phyloP scores from a whole-genome alignment of 2,329 filamentous ascomycete genomes.

The Xylaria polymorpha region DNA sequence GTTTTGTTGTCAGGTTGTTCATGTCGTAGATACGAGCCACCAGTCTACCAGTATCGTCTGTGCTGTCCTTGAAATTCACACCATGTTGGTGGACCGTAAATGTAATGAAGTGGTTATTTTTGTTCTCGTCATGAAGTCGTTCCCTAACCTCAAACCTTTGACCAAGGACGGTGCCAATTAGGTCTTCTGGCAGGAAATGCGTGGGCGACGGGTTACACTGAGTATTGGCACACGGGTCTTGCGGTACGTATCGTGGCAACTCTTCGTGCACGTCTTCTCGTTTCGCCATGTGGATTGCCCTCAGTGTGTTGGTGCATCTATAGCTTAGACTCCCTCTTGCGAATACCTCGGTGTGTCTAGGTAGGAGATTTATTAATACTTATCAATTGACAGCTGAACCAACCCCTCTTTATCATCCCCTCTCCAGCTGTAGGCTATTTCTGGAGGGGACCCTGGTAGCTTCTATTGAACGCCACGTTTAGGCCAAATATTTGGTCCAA shows the following conservation, averaged over 20 bases:
- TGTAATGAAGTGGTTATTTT: not conserved
- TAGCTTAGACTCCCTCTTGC: too few species aligned
- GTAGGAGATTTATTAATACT: not conserved
- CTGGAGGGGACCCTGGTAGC: not conserved
- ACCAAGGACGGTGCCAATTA: not conserved
- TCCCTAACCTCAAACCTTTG: not conserved
- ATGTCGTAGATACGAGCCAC: slow-evolving; percentile 11
- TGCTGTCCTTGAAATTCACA: too few species aligned
- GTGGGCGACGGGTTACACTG: not conserved
- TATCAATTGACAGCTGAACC: not conserved
- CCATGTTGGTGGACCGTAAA: not conserved
- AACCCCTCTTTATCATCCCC: not conserved
- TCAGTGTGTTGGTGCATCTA: not conserved
- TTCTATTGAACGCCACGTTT: not conserved
- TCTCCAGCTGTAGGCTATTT: not conserved
- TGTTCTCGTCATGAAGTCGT: not conserved
- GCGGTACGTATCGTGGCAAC: not conserved
- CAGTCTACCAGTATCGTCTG: not conserved
- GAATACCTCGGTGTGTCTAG: not conserved
- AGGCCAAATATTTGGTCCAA: slow-evolving; percentile 1
- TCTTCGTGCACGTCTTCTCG: not conserved
- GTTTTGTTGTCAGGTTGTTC: not conserved
- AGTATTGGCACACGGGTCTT: not conserved
- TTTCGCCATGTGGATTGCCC: not conserved
- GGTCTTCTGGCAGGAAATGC: not conserved